Conservation (phyloP, 345 rosid genomes). For the Acer campestre region DNA sequence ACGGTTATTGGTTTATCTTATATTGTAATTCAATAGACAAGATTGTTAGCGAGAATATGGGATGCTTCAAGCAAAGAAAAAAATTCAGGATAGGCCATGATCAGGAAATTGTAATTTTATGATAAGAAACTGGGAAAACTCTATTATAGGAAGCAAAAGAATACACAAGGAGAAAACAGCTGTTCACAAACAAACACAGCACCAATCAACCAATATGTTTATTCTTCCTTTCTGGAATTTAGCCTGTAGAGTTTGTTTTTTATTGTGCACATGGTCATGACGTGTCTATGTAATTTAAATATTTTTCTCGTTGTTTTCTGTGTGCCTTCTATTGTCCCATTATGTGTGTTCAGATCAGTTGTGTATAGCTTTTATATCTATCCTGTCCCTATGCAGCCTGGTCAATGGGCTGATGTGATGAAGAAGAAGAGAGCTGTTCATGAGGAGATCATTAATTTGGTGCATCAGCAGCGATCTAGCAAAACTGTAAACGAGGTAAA, state of each 20-base stretch:
- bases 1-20: background rate
- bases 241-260: background rate
- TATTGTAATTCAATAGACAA: background rate
- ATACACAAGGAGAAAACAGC: background rate
- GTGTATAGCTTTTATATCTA: background rate
- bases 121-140: background rate
- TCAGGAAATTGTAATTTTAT: background rate
- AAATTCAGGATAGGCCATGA: background rate
- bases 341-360: background rate
- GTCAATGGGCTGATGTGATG: constrained; percentile 94
- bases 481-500: constrained; percentile 59
- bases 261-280: background rate
- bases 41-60: background rate
- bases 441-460: constrained; percentile 67
- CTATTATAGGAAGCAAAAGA: background rate
- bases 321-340: background rate
- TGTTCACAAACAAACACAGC: background rate
- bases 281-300: background rate
- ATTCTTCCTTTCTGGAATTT: background rate
- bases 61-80: background rate
- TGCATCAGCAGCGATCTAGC: constrained; percentile 57
- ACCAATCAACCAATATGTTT: too few species aligned
- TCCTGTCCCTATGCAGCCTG: constrained; percentile 51
- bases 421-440: constrained; percentile 86
- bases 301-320: background rate